Percentiles rank a stretch among this genome's conserved stretches.
phyloP scores from a whole-genome alignment of 2,329 filamentous ascomycete genomes.

The Aspergillus texensis region DNA sequence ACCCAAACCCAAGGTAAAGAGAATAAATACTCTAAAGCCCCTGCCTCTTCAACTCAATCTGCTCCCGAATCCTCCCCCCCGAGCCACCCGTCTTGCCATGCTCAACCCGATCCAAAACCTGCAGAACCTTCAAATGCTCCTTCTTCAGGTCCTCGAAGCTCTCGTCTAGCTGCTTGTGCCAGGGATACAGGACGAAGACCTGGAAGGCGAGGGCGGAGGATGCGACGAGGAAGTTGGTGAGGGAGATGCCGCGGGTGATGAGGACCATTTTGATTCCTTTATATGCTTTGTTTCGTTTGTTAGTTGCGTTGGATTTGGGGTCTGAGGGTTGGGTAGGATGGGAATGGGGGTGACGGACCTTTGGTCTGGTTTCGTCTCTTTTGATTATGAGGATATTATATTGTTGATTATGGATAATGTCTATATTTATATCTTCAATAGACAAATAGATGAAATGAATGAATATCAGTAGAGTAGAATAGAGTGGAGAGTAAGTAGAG shows the following conservation, averaged over 20 bases:
- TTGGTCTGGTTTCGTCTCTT: no score
- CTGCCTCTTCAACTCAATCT: neutral
- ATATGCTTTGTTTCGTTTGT: neutral
- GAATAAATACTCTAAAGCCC: neutral
- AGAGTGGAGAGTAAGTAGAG: no score
- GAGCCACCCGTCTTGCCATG: neutral
- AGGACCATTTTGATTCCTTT: slow-evolving; percentile 35
- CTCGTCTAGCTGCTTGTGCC: slow-evolving; percentile 67
- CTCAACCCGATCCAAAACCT: slow-evolving; percentile 20
- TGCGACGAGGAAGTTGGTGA: slow-evolving; percentile 69
- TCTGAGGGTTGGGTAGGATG: no score
- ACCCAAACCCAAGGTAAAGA: neutral
- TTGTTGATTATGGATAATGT: neutral
- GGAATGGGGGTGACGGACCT: no score
- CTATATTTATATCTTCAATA: no score
- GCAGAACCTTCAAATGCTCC: slow-evolving; percentile 53
- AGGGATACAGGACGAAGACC: slow-evolving; percentile 70
- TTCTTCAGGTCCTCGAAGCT: slow-evolving; percentile 62
- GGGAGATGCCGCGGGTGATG: slow-evolving; percentile 56
- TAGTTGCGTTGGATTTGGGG: no score
- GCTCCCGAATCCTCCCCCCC: neutral
- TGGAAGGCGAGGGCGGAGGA: slow-evolving; percentile 68
- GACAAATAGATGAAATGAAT: neutral
- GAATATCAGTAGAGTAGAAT: no score
- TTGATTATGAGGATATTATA: neutral